Evolutionary conservation across 768 basidiomycete species (phyloP), one percentile per base, ranked within the genome.

Genomic region (Russula brevipes): DNA sequence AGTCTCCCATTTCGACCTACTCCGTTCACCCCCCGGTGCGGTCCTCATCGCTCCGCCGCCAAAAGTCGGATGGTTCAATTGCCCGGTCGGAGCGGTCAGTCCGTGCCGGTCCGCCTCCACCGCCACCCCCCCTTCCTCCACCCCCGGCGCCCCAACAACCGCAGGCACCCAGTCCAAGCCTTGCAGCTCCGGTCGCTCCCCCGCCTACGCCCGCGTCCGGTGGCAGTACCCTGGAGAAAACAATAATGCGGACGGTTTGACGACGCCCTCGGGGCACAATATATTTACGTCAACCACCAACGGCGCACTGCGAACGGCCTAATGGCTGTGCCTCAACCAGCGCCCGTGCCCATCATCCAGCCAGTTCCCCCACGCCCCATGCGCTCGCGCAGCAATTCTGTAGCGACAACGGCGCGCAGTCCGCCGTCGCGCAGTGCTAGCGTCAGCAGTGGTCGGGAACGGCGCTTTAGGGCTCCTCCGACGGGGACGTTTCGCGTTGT

Each of bases 11-110:
- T 3, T 53, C 65, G 6, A 61, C 47, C 16, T 36, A 52, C 0
- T 24, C 58, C 33, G n/a, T 59, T 4, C 57, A 59, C 35, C 66
- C 66, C 12, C 63, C 39, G 35, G 52, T 46, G 9, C 67, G 67
- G 44, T 56, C 65, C 0, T 57, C 54, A 30, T 63, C 61, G 3
- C 61, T 68, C 12, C 61, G 61, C 4, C 64, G 65, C 4, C 60
- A 66, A 53, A 45, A 39, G 30, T 66, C 67, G 3, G 65, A 66
- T 57, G 61, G 50, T 19, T 68, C 67, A 14, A 57, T 66, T 11
- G 11, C 65, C 4, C 61, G 67, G 17, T 66, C 65, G 1, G 67
- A 68, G 19, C 54, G 65, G 39, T 68, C 67, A n/a, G 30, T 54
- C 8, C 52, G 56, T 3, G 6, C 46, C 14, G 55, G 50, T 3